Percentiles rank a stretch among this genome's conserved stretches.
phyloP scores from a whole-genome alignment of 495 filamentous ascomycete genomes.

The Talaromyces stipitatus region DNA sequence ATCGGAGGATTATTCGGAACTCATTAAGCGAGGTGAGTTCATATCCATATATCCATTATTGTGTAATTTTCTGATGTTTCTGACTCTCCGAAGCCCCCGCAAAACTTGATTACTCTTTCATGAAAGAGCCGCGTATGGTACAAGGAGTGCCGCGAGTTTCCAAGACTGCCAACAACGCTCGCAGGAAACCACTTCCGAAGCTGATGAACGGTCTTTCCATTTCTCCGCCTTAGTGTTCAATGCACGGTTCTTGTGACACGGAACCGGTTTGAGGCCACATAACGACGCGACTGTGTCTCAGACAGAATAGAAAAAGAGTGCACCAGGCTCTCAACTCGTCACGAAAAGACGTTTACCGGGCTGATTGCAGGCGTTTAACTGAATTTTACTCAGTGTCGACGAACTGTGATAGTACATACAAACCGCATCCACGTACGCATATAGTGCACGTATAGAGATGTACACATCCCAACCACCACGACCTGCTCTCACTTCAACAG shows the following conservation, averaged over 20 bases:
- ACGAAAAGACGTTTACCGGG: not conserved
- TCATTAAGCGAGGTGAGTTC: conserved; percentile 50
- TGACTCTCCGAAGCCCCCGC: conserved; percentile 50
- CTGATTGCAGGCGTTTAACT: not conserved
- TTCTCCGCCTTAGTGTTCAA: conserved; percentile 27
- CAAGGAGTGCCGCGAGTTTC: conserved; percentile 65
- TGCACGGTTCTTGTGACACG: not conserved
- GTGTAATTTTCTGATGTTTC: not conserved
- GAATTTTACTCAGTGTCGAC: not conserved
- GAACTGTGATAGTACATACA: not conserved
- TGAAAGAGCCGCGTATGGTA: conserved; percentile 79
- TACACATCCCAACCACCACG: not conserved
- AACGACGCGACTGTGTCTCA: not conserved
- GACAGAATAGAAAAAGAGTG: not conserved
- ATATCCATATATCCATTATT: not conserved
- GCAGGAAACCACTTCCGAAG: conserved; percentile 68
- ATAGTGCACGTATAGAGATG: not conserved
- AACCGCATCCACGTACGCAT: not conserved
- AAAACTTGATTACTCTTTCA: conserved; percentile 74
- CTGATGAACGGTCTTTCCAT: conserved; percentile 50
- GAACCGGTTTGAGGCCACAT: not conserved
- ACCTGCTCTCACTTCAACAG: not conserved
- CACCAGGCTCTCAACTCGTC: not conserved
- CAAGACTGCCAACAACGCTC: conserved; percentile 49
- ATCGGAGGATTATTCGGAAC: conserved; percentile 55